phyloP scores from a whole-genome alignment of 805 yeast species.

The Starmerella floricola region DNA sequence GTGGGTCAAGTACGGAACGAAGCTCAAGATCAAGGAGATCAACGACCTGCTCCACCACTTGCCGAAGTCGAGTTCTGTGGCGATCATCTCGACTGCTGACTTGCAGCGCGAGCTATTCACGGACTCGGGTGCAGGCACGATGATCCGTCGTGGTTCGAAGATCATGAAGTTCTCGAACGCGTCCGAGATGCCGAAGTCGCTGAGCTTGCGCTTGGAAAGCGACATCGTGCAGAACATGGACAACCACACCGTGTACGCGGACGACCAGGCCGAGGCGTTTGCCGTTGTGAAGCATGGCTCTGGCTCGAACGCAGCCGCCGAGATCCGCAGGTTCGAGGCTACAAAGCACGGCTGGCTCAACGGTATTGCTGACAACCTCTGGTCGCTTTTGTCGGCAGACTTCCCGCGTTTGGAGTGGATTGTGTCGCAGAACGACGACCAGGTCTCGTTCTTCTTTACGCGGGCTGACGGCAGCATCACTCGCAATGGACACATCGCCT shows the following conservation, averaged over 20 bases:
- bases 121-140: slow-evolving; percentile 97
- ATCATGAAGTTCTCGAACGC: slow-evolving; percentile 53
- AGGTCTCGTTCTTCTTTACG: slow-evolving; percentile 81
- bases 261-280: slow-evolving; percentile 88
- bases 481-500: slow-evolving; percentile 75
- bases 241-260: slow-evolving; percentile 53
- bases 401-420: slow-evolving; percentile 71
- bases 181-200: slow-evolving; percentile 39
- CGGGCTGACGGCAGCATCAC: slow-evolving; percentile 90
- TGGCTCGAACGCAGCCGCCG: slow-evolving; percentile 40
- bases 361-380: slow-evolving; percentile 90
- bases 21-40: slow-evolving; percentile 90
- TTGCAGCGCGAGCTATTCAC: slow-evolving; percentile 95
- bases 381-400: slow-evolving; percentile 68
- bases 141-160: slow-evolving; percentile 94
- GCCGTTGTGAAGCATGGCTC: slow-evolving; percentile 58
- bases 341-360: slow-evolving; percentile 92
- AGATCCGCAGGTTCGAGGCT: slow-evolving; percentile 73
- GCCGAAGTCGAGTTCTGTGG: slow-evolving; percentile 96
- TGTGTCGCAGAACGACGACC: slow-evolving; percentile 79
- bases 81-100: slow-evolving; percentile 89
- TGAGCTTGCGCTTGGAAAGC: slow-evolving; percentile 63
- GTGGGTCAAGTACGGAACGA: slow-evolving; percentile 98
- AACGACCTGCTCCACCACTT: slow-evolving; percentile 84
- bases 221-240: slow-evolving; percentile 72